A percentile compares a stretch with the other conserved stretches of the same genome.
These are phyloP conservation scores for Verruconis gallopava DNA, from an alignment of 2,329 filamentous ascomycete species.

Conservation along the genomic window DNA sequence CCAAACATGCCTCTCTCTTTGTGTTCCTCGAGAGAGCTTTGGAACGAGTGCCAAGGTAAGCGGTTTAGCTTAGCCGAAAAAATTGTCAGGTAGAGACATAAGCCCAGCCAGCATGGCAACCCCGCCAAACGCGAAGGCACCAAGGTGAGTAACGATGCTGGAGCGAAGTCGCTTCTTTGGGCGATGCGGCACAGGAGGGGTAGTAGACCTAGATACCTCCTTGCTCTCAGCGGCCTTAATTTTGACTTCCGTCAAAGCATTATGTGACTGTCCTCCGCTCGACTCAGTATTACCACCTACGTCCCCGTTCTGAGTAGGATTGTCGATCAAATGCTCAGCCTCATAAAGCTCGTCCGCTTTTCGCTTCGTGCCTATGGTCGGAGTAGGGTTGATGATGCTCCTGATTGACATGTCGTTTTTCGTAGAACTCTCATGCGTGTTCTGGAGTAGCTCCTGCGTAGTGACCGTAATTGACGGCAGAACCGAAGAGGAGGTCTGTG, in stretches of 20 bases:
- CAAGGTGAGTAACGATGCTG: background rate
- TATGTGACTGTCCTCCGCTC: background rate
- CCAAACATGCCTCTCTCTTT: no score
- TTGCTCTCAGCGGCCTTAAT: background rate
- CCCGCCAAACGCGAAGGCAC: background rate
- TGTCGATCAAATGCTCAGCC: background rate
- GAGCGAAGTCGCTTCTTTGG: background rate
- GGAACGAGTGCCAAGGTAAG: no score
- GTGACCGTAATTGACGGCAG: no score
- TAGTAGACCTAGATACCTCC: no score
- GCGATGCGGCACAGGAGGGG: background rate
- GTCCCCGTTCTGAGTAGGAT: background rate
- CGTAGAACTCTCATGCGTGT: background rate
- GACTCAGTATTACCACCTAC: background rate
- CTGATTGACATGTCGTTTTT: constrained; percentile 5
- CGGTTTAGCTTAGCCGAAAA: no score
- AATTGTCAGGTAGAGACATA: background rate
- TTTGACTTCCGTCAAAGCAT: background rate
- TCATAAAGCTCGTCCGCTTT: constrained; percentile 5
- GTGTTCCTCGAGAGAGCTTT: no score
- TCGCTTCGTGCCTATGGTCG: background rate
- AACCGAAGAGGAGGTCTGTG: background rate
- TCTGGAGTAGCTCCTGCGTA: background rate
- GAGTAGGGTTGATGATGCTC: constrained; percentile 3
- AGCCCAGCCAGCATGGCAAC: background rate